These are phyloP conservation scores for Cnidoscolus chayamansa DNA, from an alignment of 441 rosid species.

Conservation along the genomic window DNA sequence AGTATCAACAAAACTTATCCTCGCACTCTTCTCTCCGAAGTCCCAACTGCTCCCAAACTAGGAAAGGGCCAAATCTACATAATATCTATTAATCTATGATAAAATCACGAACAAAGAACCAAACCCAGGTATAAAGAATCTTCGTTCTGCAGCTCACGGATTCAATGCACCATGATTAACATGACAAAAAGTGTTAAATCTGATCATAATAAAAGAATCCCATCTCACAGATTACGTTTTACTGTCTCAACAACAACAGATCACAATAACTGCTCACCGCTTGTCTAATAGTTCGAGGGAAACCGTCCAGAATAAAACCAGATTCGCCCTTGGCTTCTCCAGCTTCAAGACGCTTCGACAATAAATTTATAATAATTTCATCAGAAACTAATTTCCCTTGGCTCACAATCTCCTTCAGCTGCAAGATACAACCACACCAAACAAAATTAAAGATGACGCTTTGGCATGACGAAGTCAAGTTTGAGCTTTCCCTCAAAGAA, in stretches of 20 bases:
- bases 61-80: neutral
- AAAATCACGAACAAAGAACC: neutral
- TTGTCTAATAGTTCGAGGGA: slow-evolving; percentile 87
- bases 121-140: neutral
- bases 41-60: neutral
- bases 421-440: slow-evolving; percentile 25
- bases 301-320: slow-evolving; percentile 94
- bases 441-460: neutral
- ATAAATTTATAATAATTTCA: slow-evolving; percentile 69
- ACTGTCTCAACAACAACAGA: no score
- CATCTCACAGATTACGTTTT: no score
- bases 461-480: slow-evolving; percentile 43
- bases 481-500: neutral
- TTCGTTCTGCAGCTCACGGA: neutral
- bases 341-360: slow-evolving; percentile 72
- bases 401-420: slow-evolving; percentile 77
- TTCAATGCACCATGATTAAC: neutral
- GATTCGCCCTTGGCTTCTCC: slow-evolving; percentile 76
- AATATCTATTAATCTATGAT: neutral
- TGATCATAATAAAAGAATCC: neutral
- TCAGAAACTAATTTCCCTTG: slow-evolving; percentile 83
- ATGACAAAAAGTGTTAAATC: neutral
- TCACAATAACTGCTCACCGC: slow-evolving; percentile 53
- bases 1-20: neutral
- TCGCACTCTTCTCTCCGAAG: no score